Evolutionary conservation across 306 rosid species (phyloP).

Genomic region (apple (Malus domestica)): DNA sequence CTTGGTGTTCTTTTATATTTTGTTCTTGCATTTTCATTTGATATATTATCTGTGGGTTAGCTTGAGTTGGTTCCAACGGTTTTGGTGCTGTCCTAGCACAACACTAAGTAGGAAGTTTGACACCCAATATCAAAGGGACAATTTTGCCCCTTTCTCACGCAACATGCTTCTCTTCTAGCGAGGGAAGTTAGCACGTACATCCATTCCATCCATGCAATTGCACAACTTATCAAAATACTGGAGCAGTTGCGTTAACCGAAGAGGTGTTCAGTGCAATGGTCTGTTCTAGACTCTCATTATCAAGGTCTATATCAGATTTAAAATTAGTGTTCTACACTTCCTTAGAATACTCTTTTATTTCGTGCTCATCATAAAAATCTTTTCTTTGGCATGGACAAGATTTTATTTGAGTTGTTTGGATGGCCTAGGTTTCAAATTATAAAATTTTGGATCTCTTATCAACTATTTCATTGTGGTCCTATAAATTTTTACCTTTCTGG

Average conservation of each 20-base stretch:
- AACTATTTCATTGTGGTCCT: background rate
- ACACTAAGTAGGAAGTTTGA: constrained; percentile 34
- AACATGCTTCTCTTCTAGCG: constrained; percentile 57
- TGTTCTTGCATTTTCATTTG: too few relatives aligned
- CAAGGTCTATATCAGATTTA: constrained; percentile 40
- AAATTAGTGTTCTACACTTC: constrained; percentile 25
- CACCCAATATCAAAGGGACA: constrained; percentile 51
- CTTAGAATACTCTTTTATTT: background rate
- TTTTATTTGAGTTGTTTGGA: constrained; percentile 8
- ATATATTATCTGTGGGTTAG: too few relatives aligned
- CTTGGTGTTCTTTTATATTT: too few relatives aligned
- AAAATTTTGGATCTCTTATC: background rate
- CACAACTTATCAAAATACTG: constrained; percentile 49
- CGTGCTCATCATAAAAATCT: background rate
- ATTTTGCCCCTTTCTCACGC: constrained; percentile 56
- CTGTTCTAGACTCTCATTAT: constrained; percentile 82
- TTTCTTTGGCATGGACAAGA: background rate
- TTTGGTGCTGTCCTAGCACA: too few relatives aligned
- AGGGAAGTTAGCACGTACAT: constrained; percentile 86
- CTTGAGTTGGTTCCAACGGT: too few relatives aligned
- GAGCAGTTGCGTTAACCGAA: constrained; percentile 39
- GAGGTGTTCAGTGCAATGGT: constrained; percentile 82
- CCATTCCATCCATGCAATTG: constrained; percentile 72
- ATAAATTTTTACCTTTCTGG: background rate
- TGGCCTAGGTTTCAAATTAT: background rate